Evolutionary conservation across 2,329 filamentous ascomycete species (phyloP).

Genomic region (Cercospora brassicicola): DNA sequence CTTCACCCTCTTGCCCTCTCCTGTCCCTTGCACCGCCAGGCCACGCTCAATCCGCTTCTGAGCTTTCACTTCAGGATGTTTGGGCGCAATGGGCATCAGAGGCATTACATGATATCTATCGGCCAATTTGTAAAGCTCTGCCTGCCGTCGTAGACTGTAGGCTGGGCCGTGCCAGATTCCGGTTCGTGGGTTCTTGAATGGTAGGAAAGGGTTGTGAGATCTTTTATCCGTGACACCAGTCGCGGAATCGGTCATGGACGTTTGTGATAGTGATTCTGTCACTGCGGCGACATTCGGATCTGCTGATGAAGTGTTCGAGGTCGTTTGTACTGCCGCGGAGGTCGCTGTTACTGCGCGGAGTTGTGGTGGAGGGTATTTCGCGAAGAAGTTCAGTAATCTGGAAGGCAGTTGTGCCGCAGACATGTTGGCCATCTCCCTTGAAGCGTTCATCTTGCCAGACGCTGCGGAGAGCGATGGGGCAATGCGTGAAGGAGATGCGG

Average conservation of each 20-base stretch:
- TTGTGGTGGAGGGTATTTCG: conserved; percentile 73
- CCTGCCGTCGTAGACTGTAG: conserved; percentile 82
- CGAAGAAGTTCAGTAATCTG: conserved; percentile 81
- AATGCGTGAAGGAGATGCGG: conserved; percentile 2
- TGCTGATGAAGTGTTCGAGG: conserved; percentile 45
- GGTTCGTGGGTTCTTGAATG: conserved; percentile 73
- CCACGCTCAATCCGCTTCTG: conserved; percentile 74
- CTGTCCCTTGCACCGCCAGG: conserved; percentile 84
- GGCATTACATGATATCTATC: conserved; percentile 51
- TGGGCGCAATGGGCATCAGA: conserved; percentile 38
- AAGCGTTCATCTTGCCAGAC: conserved; percentile 18
- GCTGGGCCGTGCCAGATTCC: conserved; percentile 81
- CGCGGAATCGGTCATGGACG: conserved; percentile 10
- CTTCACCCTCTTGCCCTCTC: conserved; percentile 85
- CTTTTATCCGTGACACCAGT: conserved; percentile 41
- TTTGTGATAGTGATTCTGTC: conserved; percentile 34
- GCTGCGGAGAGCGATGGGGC: neutral
- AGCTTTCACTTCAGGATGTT: conserved; percentile 60
- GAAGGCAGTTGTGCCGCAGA: conserved; percentile 75
- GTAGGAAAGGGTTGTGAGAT: conserved; percentile 71
- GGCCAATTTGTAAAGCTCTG: conserved; percentile 85
- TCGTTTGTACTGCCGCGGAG: conserved; percentile 23
- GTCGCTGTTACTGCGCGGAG: conserved; percentile 12
- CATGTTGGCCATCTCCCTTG: conserved; percentile 42
- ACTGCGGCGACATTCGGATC: conserved; percentile 40